These are phyloP conservation scores for Aureobasidium lini DNA, from an alignment of 2,329 filamentous ascomycete genomes.

Conservation along the genomic window DNA sequence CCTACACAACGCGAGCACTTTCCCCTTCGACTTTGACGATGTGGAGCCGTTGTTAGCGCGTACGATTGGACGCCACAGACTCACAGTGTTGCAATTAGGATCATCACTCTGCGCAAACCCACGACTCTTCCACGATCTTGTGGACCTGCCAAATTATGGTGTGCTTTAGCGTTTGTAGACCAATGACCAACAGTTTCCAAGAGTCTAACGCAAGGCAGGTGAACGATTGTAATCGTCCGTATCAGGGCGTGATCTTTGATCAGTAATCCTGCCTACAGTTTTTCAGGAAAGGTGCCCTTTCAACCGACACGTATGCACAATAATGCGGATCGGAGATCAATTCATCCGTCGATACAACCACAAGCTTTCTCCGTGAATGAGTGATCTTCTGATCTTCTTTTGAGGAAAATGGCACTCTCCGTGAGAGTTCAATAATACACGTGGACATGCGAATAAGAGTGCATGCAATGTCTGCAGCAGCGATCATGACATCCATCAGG, in stretches of 20 bases:
- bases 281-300: not conserved
- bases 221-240: no score
- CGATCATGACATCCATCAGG: not conserved
- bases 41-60: not conserved
- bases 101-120: not conserved
- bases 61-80: conserved; percentile 2
- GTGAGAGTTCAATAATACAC: not conserved
- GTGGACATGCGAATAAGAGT: not conserved
- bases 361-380: not conserved
- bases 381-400: not conserved
- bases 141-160: not conserved
- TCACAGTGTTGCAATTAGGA: not conserved
- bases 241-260: not conserved
- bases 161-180: not conserved
- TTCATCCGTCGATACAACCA: not conserved
- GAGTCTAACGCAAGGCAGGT: no score
- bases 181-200: no score
- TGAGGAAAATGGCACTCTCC: not conserved
- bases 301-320: not conserved
- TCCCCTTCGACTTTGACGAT: not conserved
- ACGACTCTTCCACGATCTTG: not conserved
- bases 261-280: not conserved
- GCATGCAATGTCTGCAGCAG: not conserved
- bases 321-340: not conserved
- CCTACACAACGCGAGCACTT: not conserved